These are phyloP conservation scores for Hawksworthiomyces lignivorus DNA, from an alignment of 2,329 filamentous ascomycete species.

Conservation along the genomic window DNA sequence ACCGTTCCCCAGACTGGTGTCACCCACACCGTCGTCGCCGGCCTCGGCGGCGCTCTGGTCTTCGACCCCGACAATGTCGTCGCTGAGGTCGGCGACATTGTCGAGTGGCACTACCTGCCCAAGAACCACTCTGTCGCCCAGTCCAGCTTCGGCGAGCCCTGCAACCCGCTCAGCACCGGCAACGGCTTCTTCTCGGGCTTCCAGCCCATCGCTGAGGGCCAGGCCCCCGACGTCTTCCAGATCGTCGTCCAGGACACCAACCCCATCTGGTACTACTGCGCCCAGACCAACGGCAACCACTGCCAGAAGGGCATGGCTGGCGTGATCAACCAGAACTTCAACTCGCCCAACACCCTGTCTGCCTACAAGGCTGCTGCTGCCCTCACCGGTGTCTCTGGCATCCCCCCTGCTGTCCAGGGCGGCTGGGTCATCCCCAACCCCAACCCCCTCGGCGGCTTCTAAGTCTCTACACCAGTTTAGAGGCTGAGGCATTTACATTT, in stretches of 20 bases:
- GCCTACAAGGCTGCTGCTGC: constrained; percentile 30
- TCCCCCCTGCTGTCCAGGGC: constrained; percentile 26
- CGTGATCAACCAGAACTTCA: constrained; percentile 41
- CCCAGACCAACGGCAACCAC: constrained; percentile 33
- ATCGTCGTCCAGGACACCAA: constrained; percentile 32
- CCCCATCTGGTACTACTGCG: constrained; percentile 39
- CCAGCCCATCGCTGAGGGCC: constrained; percentile 24
- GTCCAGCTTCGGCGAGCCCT: constrained; percentile 35
- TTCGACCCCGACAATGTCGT: constrained; percentile 44
- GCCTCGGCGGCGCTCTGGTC: constrained; percentile 31
- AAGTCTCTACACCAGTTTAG: not conserved
- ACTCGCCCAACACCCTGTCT: constrained; percentile 28
- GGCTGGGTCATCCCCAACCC: constrained; percentile 33
- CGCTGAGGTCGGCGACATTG: constrained; percentile 39
- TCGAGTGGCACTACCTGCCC: constrained; percentile 50
- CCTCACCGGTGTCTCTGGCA: constrained; percentile 20
- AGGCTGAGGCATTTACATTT: too few relatives aligned
- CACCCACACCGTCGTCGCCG: constrained; percentile 39
- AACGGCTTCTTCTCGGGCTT: constrained; percentile 23
- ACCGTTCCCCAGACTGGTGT: constrained; percentile 30
- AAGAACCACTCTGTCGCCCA: constrained; percentile 32
- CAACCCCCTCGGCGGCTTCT: constrained; percentile 33
- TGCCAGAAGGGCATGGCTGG: constrained; percentile 43
- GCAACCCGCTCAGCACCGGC: constrained; percentile 30
- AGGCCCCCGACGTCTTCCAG: constrained; percentile 36